Evolutionary conservation across 2,329 filamentous ascomycete genomes (phyloP).

Genomic region (Ploettnerulaceae sp.): DNA sequence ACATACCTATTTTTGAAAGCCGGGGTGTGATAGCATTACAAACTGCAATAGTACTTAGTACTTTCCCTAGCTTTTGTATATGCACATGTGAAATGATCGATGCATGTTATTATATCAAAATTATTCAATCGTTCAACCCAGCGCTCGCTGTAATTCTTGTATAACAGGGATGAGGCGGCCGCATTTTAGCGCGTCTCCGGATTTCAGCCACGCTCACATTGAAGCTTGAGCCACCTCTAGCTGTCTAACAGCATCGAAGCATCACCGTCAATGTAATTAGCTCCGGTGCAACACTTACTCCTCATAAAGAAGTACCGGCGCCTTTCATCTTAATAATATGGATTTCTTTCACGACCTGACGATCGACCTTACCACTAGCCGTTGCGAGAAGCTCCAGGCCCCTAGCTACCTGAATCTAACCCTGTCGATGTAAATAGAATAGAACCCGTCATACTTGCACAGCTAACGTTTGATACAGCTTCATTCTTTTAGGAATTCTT

Average conservation of each 20-base stretch:
- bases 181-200: neutral
- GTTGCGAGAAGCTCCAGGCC: slow-evolving; percentile 47
- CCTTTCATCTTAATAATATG: slow-evolving; percentile 15
- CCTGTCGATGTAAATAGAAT: slow-evolving; percentile 45
- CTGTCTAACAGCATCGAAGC: slow-evolving; percentile 3
- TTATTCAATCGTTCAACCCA: no score
- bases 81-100: no score
- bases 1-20: no score
- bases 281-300: neutral
- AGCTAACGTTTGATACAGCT: slow-evolving; percentile 21
- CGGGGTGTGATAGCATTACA: no score
- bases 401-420: slow-evolving; percentile 48
- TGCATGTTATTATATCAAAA: no score
- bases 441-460: neutral
- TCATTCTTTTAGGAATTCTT: slow-evolving; percentile 83
- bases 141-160: no score
- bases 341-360: slow-evolving; percentile 16
- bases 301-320: neutral
- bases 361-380: slow-evolving; percentile 20
- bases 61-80: no score
- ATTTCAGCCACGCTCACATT: neutral
- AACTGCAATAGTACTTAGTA: no score
- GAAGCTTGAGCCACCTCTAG: slow-evolving; percentile 3
- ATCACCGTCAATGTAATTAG: neutral
- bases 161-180: slow-evolving; percentile 3